Conservation (phyloP, 768 basidiomycete genomes). For the Auriscalpium orientale region DNA sequence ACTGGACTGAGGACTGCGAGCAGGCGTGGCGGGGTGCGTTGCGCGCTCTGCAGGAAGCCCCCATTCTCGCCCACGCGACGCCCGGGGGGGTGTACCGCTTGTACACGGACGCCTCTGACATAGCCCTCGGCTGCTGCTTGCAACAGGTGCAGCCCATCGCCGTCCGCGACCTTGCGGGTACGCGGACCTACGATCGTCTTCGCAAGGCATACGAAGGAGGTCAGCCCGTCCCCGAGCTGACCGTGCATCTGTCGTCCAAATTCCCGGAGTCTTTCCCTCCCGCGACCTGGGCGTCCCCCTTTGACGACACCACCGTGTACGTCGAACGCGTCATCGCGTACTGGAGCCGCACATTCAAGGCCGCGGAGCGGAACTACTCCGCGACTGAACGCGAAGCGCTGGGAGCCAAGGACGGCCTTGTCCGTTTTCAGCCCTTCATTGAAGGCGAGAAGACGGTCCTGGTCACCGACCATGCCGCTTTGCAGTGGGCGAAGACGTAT, state of each 20-base stretch:
- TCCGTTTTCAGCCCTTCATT: conserved; percentile 19
- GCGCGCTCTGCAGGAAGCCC: conserved; percentile 22
- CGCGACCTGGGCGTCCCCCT: conserved; percentile 15
- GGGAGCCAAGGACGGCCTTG: conserved; percentile 16
- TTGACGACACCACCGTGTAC: conserved; percentile 17
- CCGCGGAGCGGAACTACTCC: conserved; percentile 20
- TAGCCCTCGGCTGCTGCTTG: conserved; percentile 14
- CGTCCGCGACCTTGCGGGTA: conserved; percentile 18
- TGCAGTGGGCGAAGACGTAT: conserved; percentile 31
- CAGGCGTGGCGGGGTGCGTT: conserved; percentile 25
- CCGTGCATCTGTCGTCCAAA: too few species aligned
- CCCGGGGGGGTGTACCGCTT: conserved; percentile 25
- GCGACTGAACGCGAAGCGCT: conserved; percentile 20
- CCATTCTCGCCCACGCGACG: conserved; percentile 25
- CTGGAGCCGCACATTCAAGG: conserved; percentile 19
- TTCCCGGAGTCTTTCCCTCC: too few species aligned
- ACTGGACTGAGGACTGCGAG: conserved; percentile 19
- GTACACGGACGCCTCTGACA: conserved; percentile 27
- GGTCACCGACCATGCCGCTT: conserved; percentile 20
- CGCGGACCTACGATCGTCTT: conserved; percentile 15
- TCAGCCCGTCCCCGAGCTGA: too few species aligned
- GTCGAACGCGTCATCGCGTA: conserved; percentile 21
- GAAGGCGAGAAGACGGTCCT: conserved; percentile 16
- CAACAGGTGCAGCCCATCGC: conserved; percentile 20
- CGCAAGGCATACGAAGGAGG: conserved; percentile 5